Conservation (phyloP, 257 asterid species). For the Ocimum tenuiflorum region DNA sequence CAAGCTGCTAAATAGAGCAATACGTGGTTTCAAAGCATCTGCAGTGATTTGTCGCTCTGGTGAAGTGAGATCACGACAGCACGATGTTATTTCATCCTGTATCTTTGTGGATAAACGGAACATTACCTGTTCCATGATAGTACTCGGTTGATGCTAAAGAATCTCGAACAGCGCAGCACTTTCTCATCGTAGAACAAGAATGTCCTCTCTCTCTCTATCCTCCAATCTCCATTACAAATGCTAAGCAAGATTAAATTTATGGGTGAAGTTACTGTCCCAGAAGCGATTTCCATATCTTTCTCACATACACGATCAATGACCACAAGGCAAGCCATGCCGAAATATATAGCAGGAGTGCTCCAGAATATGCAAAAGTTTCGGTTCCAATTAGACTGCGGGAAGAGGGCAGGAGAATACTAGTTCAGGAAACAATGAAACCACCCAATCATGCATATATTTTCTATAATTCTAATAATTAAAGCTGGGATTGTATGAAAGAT, state of each 20-base stretch:
- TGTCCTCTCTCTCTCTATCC: slow-evolving; percentile 16
- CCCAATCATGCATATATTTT: not conserved
- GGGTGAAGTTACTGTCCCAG: slow-evolving; percentile 31
- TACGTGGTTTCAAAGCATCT: not conserved
- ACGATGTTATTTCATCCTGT: slow-evolving; percentile 1
- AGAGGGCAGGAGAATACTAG: not conserved
- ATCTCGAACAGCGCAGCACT: slow-evolving; percentile 14
- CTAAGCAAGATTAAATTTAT: slow-evolving; percentile 9
- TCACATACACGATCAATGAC: slow-evolving; percentile 65
- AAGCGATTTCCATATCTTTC: slow-evolving; percentile 65
- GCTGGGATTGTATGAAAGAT: not conserved
- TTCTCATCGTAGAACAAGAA: slow-evolving; percentile 9
- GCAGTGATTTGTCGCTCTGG: slow-evolving; percentile 3
- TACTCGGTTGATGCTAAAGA: slow-evolving; percentile 14
- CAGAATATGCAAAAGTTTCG: slow-evolving; percentile 46
- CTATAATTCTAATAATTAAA: slow-evolving; percentile 1
- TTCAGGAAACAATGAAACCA: not conserved
- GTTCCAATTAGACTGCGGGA: slow-evolving; percentile 46
- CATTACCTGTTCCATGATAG: not conserved
- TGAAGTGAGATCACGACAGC: not conserved
- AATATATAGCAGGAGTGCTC: slow-evolving; percentile 58
- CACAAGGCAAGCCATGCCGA: slow-evolving; percentile 84
- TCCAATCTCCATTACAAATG: slow-evolving; percentile 9
- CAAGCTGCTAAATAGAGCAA: slow-evolving; percentile 2
- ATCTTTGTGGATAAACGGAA: slow-evolving; percentile 14